Evolutionary conservation across 345 rosid species (phyloP).

Genomic region (Schrenkiella parvula): DNA sequence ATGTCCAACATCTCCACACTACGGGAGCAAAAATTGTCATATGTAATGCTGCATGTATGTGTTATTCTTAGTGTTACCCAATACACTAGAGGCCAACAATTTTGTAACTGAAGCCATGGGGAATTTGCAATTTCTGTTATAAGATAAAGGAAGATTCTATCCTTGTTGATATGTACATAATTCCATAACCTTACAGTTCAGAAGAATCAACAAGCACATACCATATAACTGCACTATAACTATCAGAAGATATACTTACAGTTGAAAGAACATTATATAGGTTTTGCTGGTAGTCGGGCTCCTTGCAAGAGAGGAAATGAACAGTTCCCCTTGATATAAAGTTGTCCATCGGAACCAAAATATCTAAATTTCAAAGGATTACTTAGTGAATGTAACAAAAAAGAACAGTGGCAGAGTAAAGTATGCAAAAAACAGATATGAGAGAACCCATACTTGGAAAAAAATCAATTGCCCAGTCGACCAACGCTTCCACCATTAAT

Average conservation of each 20-base stretch:
- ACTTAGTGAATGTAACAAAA: background rate
- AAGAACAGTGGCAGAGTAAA: background rate
- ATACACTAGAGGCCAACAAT: conserved; percentile 1
- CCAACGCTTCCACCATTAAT: conserved; percentile 85
- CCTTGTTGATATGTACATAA: background rate
- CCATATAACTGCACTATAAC: conserved; percentile 6
- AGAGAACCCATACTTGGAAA: conserved; percentile 60
- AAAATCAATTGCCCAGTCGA: conserved; percentile 98
- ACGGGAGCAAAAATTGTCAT: background rate
- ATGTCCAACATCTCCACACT: conserved; percentile 5
- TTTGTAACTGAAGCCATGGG: background rate
- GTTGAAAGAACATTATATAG: conserved; percentile 89
- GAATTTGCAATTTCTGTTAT: background rate
- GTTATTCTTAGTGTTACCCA: background rate
- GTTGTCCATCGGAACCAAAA: conserved; percentile 95
- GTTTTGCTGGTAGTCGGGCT: conserved; percentile 94
- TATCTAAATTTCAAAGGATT: conserved; percentile 49
- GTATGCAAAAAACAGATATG: background rate
- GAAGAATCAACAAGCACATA: conserved; percentile 10
- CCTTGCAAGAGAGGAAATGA: conserved; percentile 84
- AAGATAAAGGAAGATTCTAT: conserved; percentile 7
- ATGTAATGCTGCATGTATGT: conserved; percentile 5
- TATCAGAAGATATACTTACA: conserved; percentile 50
- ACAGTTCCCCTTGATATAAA: conserved; percentile 91
- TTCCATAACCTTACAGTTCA: background rate